phyloP scores from a whole-genome alignment of 768 basidiomycete genomes.

The Clathrus columnatus region DNA sequence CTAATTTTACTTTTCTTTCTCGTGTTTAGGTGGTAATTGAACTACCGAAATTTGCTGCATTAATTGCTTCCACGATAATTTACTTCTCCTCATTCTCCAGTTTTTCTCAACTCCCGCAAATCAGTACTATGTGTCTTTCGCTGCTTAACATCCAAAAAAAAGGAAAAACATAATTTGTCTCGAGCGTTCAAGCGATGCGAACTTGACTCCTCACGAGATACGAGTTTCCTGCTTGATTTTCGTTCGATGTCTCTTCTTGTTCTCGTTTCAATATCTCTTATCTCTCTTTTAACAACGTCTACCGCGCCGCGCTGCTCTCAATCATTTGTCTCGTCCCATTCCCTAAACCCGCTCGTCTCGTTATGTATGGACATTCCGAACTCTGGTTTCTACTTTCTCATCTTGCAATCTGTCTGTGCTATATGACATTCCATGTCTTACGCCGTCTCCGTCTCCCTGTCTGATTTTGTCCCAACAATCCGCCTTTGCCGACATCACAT shows the following conservation, averaged over 20 bases:
- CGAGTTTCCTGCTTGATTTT: constrained; percentile 1
- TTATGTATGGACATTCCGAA: constrained; percentile 11
- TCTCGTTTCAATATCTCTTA: neutral
- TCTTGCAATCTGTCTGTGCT: neutral
- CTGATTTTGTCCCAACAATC: neutral
- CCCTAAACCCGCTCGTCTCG: constrained; percentile 2
- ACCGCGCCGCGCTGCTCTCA: constrained; percentile 7
- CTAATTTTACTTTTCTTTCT: neutral
- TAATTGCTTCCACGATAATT: neutral
- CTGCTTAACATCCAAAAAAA: too few species aligned
- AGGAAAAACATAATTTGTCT: too few species aligned
- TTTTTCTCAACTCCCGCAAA: neutral
- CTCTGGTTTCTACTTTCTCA: neutral
- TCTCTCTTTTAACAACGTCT: neutral
- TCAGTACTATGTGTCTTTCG: too few species aligned
- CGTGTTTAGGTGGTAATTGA: constrained; percentile 38
- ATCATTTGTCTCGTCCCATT: constrained; percentile 7
- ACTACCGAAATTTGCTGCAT: neutral
- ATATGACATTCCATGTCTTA: neutral
- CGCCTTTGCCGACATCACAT: neutral
- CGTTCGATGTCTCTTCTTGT: neutral
- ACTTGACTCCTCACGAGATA: neutral
- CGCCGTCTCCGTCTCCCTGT: neutral
- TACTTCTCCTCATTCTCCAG: neutral
- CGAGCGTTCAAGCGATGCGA: neutral